phyloP scores from a whole-genome alignment of 768 basidiomycete genomes.

The Arthromyces matolae region DNA sequence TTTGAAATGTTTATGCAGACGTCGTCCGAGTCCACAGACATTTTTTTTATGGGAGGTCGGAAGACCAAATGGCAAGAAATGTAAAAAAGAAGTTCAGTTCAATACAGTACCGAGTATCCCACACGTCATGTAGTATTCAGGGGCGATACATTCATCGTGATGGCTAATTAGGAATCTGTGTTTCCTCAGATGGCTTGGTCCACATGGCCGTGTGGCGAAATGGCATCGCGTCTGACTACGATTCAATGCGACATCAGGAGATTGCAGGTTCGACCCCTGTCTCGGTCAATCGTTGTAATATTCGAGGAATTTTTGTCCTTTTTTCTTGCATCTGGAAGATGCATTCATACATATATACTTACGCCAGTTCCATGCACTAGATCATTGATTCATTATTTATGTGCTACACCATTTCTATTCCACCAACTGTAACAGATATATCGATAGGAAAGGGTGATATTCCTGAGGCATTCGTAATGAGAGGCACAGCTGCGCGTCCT shows the following conservation, averaged over 20 bases:
- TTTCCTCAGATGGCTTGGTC: neutral
- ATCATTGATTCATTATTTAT: no score
- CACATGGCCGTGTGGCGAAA: slow-evolving; percentile 54
- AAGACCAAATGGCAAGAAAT: no score
- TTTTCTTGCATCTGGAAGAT: neutral
- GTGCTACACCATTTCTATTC: slow-evolving; percentile 45
- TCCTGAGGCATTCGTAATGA: slow-evolving; percentile 70
- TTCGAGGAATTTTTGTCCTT: neutral
- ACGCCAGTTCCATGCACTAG: neutral
- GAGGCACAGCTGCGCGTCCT: slow-evolving; percentile 71
- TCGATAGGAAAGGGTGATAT: slow-evolving; percentile 82
- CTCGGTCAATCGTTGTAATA: slow-evolving; percentile 13
- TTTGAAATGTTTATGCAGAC: slow-evolving; percentile 24
- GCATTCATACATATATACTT: neutral
- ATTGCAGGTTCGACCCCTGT: slow-evolving; percentile 80
- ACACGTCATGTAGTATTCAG: no score
- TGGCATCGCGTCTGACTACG: slow-evolving; percentile 95
- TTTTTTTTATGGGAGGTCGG: no score
- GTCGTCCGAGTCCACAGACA: slow-evolving; percentile 19
- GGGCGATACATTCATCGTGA: no score
- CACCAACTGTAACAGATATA: slow-evolving; percentile 65
- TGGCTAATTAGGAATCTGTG: no score
- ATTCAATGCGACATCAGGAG: slow-evolving; percentile 54
- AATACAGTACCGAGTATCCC: no score
- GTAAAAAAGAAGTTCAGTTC: no score